Conservation (phyloP, 306 rosid species). For the Canavalia gladiata region DNA sequence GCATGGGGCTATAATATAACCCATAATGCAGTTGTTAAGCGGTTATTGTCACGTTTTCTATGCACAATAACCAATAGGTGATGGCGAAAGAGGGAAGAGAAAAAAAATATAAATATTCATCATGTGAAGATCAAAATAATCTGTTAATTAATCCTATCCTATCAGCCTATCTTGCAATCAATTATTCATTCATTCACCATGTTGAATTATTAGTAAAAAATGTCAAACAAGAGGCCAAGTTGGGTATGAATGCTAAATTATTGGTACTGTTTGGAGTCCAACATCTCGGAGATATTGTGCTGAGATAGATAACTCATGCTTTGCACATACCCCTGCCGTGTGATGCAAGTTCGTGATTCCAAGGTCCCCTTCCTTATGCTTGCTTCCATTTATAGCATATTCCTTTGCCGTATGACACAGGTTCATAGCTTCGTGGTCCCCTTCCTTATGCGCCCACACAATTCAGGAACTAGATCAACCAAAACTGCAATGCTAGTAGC, state of each 20-base stretch:
- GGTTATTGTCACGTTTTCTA: slow-evolving; percentile 30
- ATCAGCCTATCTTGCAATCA: not conserved
- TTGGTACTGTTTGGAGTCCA: not conserved
- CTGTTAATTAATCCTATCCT: not conserved
- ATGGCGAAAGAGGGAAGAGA: not conserved
- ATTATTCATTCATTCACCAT: not conserved
- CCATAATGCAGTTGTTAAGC: slow-evolving; percentile 37
- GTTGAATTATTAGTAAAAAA: slow-evolving; percentile 14
- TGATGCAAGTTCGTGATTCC: slow-evolving; percentile 4
- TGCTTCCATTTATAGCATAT: slow-evolving; percentile 20
- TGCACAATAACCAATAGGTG: not conserved
- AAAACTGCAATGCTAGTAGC: not conserved
- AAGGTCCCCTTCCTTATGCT: slow-evolving; percentile 9
- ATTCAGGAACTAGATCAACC: slow-evolving; percentile 17
- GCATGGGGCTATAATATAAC: not conserved
- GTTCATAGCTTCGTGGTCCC: slow-evolving; percentile 22
- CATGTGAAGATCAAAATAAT: not conserved
- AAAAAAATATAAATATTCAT: not conserved
- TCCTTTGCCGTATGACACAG: slow-evolving; percentile 26
- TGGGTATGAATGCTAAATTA: slow-evolving; percentile 24
- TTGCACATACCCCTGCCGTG: slow-evolving; percentile 37
- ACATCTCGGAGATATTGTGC: slow-evolving; percentile 20
- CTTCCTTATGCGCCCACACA: not conserved
- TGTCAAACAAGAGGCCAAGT: not conserved
- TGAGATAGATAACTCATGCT: slow-evolving; percentile 4